Conservation (phyloP, 2,329 filamentous ascomycete genomes). For the Pezizomycotina sp. region DNA sequence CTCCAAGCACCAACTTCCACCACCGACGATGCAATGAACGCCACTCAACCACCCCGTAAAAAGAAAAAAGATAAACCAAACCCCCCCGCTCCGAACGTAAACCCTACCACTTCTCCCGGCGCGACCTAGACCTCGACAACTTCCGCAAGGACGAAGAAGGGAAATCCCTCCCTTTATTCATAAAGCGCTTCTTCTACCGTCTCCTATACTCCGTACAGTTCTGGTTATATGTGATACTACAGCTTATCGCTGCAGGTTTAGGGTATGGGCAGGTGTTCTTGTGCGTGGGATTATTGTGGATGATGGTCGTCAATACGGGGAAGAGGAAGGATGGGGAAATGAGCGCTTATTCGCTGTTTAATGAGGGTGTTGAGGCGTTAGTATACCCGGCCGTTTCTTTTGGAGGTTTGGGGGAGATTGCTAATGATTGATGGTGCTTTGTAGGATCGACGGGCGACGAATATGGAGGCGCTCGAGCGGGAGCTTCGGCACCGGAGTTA, state of each 20-base stretch:
- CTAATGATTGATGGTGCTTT: constrained; percentile 3
- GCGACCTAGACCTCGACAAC: constrained; percentile 26
- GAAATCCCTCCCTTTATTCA: constrained; percentile 23
- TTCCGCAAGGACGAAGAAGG: constrained; percentile 27
- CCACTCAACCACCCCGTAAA: too few species aligned
- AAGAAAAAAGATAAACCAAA: too few species aligned
- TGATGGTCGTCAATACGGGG: constrained; percentile 27
- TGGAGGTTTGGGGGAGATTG: not conserved
- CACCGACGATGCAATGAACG: too few species aligned
- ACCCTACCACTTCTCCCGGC: constrained; percentile 26
- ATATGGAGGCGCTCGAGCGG: constrained; percentile 25
- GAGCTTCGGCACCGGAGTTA: constrained; percentile 24
- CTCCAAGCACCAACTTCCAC: too few species aligned
- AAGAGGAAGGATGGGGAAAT: constrained; percentile 25
- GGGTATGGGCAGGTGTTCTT: constrained; percentile 26
- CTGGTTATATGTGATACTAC: constrained; percentile 25
- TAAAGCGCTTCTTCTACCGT: constrained; percentile 20
- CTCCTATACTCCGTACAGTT: constrained; percentile 25
- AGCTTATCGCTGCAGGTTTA: constrained; percentile 21
- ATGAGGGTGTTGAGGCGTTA: constrained; percentile 26
- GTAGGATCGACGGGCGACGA: constrained; percentile 25
- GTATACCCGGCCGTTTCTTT: not conserved
- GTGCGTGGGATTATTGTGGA: constrained; percentile 27
- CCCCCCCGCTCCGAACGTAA: too few species aligned
- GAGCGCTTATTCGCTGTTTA: constrained; percentile 27